Conservation (phyloP, 257 asterid species). For the Solanum microdontum region DNA sequence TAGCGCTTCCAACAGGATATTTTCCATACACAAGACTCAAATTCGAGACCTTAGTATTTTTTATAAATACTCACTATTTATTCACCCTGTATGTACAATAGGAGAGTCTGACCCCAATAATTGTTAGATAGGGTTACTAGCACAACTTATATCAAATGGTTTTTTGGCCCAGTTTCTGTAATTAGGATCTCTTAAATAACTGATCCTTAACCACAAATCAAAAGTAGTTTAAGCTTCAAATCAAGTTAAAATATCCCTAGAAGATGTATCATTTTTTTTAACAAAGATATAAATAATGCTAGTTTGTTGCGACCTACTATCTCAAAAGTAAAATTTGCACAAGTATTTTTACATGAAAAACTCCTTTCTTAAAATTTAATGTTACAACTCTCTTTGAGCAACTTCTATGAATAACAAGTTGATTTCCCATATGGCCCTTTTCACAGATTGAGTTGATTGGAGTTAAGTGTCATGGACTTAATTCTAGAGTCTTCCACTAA, state of each 20-base stretch:
- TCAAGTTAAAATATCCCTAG: background rate
- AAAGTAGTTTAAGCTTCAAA: background rate
- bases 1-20: rapidly evolving
- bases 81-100: background rate
- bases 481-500: too few species aligned
- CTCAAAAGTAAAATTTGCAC: background rate
- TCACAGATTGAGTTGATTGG: too few species aligned
- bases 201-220: background rate
- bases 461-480: too few species aligned
- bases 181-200: background rate
- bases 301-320: too few species aligned
- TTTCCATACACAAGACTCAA: rapidly evolving
- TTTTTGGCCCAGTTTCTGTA: background rate
- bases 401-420: background rate
- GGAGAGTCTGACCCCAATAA: background rate
- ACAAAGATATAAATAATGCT: too few species aligned
- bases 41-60: too few species aligned
- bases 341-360: background rate
- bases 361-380: too few species aligned
- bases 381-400: too few species aligned
- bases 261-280: too few species aligned
- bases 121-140: background rate
- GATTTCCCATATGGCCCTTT: too few species aligned
- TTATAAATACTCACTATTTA: background rate
- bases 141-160: background rate